Evolutionary conservation across 768 basidiomycete genomes (phyloP).

Genomic region (Leccinum subgranulosum): DNA sequence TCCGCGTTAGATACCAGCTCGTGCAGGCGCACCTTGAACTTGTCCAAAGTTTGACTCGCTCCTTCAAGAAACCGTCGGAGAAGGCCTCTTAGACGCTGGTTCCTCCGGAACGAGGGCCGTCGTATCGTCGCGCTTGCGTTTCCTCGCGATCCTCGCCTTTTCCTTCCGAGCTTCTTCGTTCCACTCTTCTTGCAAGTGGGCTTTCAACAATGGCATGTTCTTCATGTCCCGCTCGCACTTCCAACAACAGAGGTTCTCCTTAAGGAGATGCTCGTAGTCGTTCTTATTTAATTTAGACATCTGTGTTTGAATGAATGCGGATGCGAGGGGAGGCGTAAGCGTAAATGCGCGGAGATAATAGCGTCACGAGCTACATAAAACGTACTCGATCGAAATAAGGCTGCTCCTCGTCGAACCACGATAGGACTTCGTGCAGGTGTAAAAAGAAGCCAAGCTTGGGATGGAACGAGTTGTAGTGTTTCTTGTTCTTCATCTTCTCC

Average conservation of each 20-base stretch:
- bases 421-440: constrained; percentile 69
- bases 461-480: constrained; percentile 90
- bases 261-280: constrained; percentile 64
- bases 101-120: not conserved
- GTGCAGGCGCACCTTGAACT: not conserved
- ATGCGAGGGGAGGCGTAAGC: not conserved
- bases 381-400: constrained; percentile 52
- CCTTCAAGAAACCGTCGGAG: constrained; percentile 6
- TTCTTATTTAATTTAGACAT: constrained; percentile 49
- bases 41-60: not conserved
- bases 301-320: constrained; percentile 33
- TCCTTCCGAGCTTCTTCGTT: constrained; percentile 43
- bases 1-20: not conserved
- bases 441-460: constrained; percentile 84
- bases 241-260: constrained; percentile 67
- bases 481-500: constrained; percentile 74
- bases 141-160: constrained; percentile 40
- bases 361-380: constrained; percentile 3
- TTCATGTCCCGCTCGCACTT: constrained; percentile 59
- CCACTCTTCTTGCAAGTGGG: constrained; percentile 76
- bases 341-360: not conserved
- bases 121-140: constrained; percentile 34
- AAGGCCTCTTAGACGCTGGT: constrained; percentile 14
- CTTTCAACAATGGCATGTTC: constrained; percentile 73
- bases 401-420: constrained; percentile 72